A percentile compares a stretch with the other conserved stretches of the same genome.
Conservation (phyloP, 306 rosid genomes). For the Cucurbita moschata region DNA sequence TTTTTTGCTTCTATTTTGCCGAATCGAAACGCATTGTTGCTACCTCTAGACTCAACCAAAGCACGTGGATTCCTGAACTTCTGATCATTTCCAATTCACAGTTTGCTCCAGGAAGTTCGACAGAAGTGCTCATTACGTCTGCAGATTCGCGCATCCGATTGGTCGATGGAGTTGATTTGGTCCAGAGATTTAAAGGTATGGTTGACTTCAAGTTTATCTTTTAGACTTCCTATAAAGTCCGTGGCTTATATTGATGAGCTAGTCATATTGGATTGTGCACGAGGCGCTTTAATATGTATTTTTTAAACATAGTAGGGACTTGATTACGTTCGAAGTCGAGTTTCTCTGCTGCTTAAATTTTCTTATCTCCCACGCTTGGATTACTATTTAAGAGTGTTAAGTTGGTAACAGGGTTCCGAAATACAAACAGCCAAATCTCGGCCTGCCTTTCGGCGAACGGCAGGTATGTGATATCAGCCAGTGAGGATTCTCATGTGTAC, state of each 20-base stretch:
- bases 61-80: not conserved
- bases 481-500: constrained; percentile 89
- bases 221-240: not conserved
- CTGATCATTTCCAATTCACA: constrained; percentile 34
- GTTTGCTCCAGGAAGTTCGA: constrained; percentile 96
- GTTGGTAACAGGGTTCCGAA: constrained; percentile 66
- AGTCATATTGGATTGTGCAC: not conserved
- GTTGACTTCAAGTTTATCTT: not conserved
- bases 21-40: not conserved
- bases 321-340: not conserved
- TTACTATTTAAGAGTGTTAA: not conserved
- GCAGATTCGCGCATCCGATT: constrained; percentile 95
- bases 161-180: constrained; percentile 70
- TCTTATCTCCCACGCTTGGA: not conserved
- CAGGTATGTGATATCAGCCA: constrained; percentile 71
- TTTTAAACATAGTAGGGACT: not conserved
- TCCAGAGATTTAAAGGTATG: constrained; percentile 89
- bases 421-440: constrained; percentile 70
- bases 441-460: constrained; percentile 77
- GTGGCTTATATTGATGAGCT: not conserved
- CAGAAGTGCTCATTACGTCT: constrained; percentile 83
- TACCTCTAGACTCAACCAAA: not conserved
- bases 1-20: not conserved
- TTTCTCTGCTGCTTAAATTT: not conserved
- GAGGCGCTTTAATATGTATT: not conserved